Base-by-base conservation (phyloP, 306 rosid species). In the Cercis canadensis region DNA sequence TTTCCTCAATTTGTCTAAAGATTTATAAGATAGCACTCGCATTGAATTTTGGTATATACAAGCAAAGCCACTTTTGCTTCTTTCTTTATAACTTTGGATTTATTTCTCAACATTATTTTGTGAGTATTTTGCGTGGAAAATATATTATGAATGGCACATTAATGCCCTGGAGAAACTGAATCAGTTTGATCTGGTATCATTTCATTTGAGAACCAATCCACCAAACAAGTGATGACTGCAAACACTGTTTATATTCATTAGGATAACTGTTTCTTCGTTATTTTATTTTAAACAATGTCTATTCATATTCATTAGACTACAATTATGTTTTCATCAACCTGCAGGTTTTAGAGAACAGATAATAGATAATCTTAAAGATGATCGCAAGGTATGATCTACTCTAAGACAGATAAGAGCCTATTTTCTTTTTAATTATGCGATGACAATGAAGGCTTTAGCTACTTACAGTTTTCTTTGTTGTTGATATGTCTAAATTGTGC, bases 331-430 rank as follows among this genome's bases (percentile, higher is more conserved):
- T 61, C 51, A 33, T 81, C 84, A 46, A 77, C 75, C 72, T 84
- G 81, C 84, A 93, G 98, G 92, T 79, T 61, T 93, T 58, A 85
- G 97, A 87, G 98, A 87, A 63, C 86, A 85, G 58, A 90, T 90
- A 45, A 88, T 93, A 69, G 97, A 85, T 55, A 90, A 84, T 73
- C 70, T 87, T 75, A 93, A 93, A 82, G 97, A 88, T 29, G 97
- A 87, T 57, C 70, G 65, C 37, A 88, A 93, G 98, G 98, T 93
- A 81, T 41, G 55, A 39, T 29, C 34, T 72, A 32, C 41, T 62
- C 74, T 62, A 50, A 54, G 65, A 74, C 49, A 39, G 17, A 39
- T 44, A 21, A 39, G 51, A 59, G 32, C 50, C 37, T 52, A 51
- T 56, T 56, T 62, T 60, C 10, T 53, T 6, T n/a, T 76, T 36